These are phyloP conservation scores for Volvox reticuliferus DNA, from an alignment of 139 green algal genomes.

Conservation along the genomic window DNA sequence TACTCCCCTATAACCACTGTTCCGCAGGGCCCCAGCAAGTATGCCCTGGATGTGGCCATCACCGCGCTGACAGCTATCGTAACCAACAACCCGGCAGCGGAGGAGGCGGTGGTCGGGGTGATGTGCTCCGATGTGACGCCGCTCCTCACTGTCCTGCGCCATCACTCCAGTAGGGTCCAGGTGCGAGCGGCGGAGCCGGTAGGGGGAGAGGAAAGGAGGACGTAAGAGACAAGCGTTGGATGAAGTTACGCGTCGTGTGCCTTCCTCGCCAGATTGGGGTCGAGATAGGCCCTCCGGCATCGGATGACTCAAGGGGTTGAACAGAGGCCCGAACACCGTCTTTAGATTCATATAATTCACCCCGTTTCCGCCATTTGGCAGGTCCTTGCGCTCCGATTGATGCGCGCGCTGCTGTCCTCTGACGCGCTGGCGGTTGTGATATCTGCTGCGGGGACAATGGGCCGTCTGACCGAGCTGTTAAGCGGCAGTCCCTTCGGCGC, in stretches of 20 bases:
- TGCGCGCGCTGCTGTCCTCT: background rate
- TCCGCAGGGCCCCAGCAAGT: conserved; percentile 47
- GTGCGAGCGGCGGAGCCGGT: background rate
- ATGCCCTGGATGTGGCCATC: conserved; percentile 10
- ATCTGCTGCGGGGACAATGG: background rate
- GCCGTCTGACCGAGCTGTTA: background rate
- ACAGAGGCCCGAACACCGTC: too few relatives aligned
- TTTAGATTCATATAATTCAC: too few relatives aligned
- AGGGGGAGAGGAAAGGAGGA: too few relatives aligned
- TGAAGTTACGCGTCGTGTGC: too few relatives aligned
- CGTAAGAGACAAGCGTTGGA: too few relatives aligned
- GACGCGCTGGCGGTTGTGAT: background rate
- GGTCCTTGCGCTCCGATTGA: conserved; percentile 16
- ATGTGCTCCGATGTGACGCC: background rate
- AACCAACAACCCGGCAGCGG: background rate
- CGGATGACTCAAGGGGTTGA: too few relatives aligned
- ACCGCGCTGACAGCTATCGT: background rate
- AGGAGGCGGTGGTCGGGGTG: background rate
- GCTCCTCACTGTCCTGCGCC: conserved; percentile 26
- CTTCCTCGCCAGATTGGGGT: too few relatives aligned
- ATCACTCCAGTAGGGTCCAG: conserved; percentile 45
- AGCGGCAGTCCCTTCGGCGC: conserved; percentile 3
- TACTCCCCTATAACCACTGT: background rate
- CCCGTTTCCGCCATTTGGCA: background rate
- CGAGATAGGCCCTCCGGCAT: too few relatives aligned